Evolutionary conservation across 768 basidiomycete species (phyloP).

Genomic region (Candolleomyces efflorescens): DNA sequence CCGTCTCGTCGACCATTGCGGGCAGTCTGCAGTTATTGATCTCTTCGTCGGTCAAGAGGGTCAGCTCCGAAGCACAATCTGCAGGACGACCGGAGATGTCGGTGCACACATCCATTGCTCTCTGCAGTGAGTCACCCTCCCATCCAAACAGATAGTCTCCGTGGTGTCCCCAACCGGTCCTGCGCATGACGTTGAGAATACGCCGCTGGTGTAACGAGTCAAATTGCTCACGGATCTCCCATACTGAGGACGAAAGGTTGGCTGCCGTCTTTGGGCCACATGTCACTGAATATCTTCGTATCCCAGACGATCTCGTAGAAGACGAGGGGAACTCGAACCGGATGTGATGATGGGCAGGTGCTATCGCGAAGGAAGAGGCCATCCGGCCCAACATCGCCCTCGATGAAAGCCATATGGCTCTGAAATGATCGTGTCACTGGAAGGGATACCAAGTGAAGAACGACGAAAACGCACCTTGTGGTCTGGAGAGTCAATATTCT

Average conservation of each 20-base stretch:
- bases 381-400: not conserved
- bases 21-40: slow-evolving; percentile 3
- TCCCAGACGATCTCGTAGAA: slow-evolving; percentile 7
- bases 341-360: slow-evolving; percentile 3
- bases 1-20: not conserved
- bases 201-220: not conserved
- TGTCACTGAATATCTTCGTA: not conserved
- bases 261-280: slow-evolving; percentile 8
- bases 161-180: slow-evolving; percentile 8
- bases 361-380: not conserved
- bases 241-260: slow-evolving; percentile 7
- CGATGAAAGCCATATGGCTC: slow-evolving; percentile 5
- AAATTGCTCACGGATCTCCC: slow-evolving; percentile 5
- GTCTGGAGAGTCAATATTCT: slow-evolving; percentile 1
- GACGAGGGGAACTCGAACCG: slow-evolving; percentile 1
- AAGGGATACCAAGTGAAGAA: not conserved
- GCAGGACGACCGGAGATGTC: not conserved
- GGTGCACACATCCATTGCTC: slow-evolving; percentile 4
- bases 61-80: not conserved
- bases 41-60: not conserved
- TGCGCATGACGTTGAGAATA: not conserved
- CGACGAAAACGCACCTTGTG: not conserved
- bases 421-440: not conserved
- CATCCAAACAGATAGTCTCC: slow-evolving; percentile 9
- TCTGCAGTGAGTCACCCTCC: slow-evolving; percentile 8